Percentiles rank a stretch among this genome's conserved stretches.
These are phyloP conservation scores for Eimeria sp. DNA, from an alignment of 169 alveolate species.

Conservation along the genomic window DNA sequence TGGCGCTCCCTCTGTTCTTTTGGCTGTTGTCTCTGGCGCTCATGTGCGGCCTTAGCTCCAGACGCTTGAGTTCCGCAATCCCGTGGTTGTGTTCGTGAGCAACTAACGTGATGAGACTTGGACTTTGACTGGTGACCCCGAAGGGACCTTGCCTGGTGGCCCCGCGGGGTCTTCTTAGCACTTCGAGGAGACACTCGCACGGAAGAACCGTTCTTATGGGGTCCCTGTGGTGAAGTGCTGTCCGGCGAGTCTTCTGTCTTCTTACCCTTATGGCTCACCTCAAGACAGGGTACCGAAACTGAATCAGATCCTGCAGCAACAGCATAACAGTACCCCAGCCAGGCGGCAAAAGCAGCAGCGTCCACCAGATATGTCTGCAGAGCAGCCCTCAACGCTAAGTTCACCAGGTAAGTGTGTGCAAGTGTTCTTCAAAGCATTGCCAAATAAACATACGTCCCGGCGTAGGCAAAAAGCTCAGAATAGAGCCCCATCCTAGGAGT, in stretches of 20 bases:
- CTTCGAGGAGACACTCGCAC: not conserved
- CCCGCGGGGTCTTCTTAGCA: not conserved
- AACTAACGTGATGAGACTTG: not conserved
- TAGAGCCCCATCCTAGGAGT: not conserved
- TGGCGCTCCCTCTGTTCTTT: not conserved
- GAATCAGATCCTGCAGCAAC: not conserved
- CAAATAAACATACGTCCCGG: not conserved
- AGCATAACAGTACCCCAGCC: not conserved
- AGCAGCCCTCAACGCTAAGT: not conserved
- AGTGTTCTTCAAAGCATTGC: not conserved
- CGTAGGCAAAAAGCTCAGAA: not conserved
- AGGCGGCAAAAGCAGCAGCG: not conserved
- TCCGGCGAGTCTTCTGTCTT: constrained; percentile 14
- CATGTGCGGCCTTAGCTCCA: constrained; percentile 4
- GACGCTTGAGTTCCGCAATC: not conserved
- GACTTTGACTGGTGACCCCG: constrained; percentile 7
- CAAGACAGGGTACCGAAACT: not conserved
- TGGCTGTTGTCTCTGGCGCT: constrained; percentile 3
- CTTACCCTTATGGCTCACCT: not conserved
- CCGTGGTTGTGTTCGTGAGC: not conserved
- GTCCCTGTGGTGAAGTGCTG: constrained; percentile 7
- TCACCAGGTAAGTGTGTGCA: not conserved
- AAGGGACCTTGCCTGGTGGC: not conserved
- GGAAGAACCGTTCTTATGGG: not conserved
- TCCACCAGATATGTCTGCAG: not conserved